These are phyloP conservation scores for Dentiscutata heterogama DNA, from an alignment of 371 early-diverging fungal genomes.

Conservation along the genomic window DNA sequence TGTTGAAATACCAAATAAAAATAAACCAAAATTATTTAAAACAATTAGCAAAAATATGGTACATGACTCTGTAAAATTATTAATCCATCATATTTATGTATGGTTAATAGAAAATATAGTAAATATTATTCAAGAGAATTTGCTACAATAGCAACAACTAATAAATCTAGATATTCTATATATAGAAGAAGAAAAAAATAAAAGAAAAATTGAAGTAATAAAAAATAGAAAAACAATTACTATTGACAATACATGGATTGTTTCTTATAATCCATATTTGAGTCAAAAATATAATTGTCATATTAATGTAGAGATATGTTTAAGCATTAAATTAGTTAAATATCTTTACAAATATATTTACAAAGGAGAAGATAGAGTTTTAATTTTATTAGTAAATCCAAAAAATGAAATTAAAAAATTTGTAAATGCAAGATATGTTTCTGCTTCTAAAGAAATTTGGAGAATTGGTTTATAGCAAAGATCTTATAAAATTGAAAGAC, in stretches of 20 bases:
- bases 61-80: conserved; percentile 51
- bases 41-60: conserved; percentile 52
- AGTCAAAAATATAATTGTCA: conserved; percentile 55
- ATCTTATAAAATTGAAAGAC: conserved; percentile 41
- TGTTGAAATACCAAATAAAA: conserved; percentile 51
- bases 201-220: too few species aligned
- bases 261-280: conserved; percentile 53
- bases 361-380: conserved; percentile 49
- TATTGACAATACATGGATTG: conserved; percentile 52
- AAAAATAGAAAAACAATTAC: not conserved
- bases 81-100: conserved; percentile 48
- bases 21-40: conserved; percentile 45
- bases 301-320: conserved; percentile 57
- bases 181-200: conserved; percentile 41
- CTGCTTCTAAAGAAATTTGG: conserved; percentile 51
- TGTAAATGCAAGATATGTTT: conserved; percentile 51
- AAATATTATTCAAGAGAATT: conserved; percentile 49
- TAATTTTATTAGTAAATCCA: not conserved
- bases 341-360: conserved; percentile 58
- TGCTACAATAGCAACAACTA: conserved; percentile 15
- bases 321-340: conserved; percentile 47
- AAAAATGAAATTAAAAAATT: conserved; percentile 48
- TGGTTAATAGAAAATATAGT: conserved; percentile 47
- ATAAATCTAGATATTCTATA: conserved; percentile 40
- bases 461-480: conserved; percentile 49